phyloP scores from a whole-genome alignment of 805 yeast genomes.

The Zygotorulaspora florentina region DNA sequence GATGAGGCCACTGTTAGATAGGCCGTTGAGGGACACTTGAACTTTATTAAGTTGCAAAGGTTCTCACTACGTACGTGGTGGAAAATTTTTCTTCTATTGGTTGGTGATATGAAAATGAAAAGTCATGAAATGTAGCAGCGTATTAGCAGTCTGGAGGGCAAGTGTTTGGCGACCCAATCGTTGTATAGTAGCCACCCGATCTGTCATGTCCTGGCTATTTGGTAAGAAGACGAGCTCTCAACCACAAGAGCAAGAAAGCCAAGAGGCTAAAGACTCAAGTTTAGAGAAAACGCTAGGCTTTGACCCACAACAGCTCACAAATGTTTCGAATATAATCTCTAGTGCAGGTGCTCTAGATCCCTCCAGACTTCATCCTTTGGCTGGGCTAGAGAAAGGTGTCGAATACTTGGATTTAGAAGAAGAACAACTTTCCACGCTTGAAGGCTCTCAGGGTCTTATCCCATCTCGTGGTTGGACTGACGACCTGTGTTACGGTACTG shows the following conservation, averaged over 20 bases:
- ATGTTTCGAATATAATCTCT: conserved; percentile 58
- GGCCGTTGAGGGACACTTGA: too few species aligned
- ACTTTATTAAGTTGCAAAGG: too few species aligned
- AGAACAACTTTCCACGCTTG: conserved; percentile 67
- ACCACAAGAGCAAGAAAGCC: conserved; percentile 12
- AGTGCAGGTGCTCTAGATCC: conserved; percentile 64
- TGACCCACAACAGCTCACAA: conserved; percentile 60
- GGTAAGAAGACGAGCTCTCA: conserved; percentile 17
- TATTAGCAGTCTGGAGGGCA: background rate
- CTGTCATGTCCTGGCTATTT: conserved; percentile 27
- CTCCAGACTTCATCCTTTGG: conserved; percentile 79
- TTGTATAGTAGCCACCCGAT: background rate
- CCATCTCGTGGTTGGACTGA: conserved; percentile 98
- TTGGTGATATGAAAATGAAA: too few species aligned
- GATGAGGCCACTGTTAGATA: too few species aligned
- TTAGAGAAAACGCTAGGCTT: conserved; percentile 43
- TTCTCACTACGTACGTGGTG: too few species aligned
- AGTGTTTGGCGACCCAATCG: background rate
- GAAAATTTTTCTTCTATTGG: too few species aligned
- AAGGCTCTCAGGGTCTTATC: conserved; percentile 84
- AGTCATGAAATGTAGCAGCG: too few species aligned
- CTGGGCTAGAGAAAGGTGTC: conserved; percentile 83
- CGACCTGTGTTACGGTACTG: conserved; percentile 96
- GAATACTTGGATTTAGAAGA: conserved; percentile 89
- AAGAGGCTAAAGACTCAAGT: conserved; percentile 18